These are phyloP conservation scores for Aurifilum marmelostoma DNA, from an alignment of 2,329 filamentous ascomycete species.

Conservation along the genomic window DNA sequence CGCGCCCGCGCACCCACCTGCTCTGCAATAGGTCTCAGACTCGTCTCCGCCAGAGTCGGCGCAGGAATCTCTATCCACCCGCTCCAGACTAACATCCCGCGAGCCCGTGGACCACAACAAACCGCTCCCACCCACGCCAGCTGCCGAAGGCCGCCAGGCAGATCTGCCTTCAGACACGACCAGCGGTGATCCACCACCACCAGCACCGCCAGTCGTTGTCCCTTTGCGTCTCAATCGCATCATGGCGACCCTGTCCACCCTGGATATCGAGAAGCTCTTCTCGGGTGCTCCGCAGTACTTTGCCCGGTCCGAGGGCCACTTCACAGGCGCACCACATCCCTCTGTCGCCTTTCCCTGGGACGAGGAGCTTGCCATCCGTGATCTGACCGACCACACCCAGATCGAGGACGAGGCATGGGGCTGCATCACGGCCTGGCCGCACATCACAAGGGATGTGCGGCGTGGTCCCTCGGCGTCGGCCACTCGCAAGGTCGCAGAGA, in stretches of 20 bases:
- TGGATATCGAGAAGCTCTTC: slow-evolving; percentile 70
- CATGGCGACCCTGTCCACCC: slow-evolving; percentile 61
- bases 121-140: slow-evolving; percentile 58
- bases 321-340: slow-evolving; percentile 62
- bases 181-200: slow-evolving; percentile 34
- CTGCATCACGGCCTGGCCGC: slow-evolving; percentile 64
- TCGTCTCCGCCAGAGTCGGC: slow-evolving; percentile 40
- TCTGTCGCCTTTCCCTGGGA: slow-evolving; percentile 71
- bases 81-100: slow-evolving; percentile 35
- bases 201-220: slow-evolving; percentile 35
- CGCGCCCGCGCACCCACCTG: neutral
- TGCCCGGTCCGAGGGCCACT: slow-evolving; percentile 62
- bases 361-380: slow-evolving; percentile 61
- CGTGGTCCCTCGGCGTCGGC: slow-evolving; percentile 47
- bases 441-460: slow-evolving; percentile 57
- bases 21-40: slow-evolving; percentile 31
- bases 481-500: slow-evolving; percentile 47
- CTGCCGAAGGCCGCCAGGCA: slow-evolving; percentile 46
- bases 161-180: slow-evolving; percentile 30
- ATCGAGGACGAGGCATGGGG: slow-evolving; percentile 68
- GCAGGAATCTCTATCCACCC: slow-evolving; percentile 23
- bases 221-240: slow-evolving; percentile 58
- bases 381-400: slow-evolving; percentile 66
- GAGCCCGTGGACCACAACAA: slow-evolving; percentile 56
- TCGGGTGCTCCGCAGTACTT: slow-evolving; percentile 77